Evolutionary conservation across 495 filamentous ascomycete genomes (phyloP).

Genomic region (Penicilliopsis zonata): DNA sequence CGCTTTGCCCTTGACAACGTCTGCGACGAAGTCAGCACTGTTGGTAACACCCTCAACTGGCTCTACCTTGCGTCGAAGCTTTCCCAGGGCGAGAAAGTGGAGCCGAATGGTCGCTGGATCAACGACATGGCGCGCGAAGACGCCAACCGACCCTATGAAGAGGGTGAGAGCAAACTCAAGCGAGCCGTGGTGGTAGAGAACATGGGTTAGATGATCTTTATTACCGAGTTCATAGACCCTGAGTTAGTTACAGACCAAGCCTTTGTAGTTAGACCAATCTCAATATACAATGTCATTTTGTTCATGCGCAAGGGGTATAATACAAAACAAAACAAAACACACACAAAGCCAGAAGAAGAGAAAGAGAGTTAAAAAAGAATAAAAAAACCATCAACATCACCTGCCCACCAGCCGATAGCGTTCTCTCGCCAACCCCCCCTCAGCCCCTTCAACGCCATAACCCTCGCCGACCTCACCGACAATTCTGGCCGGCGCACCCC

Average conservation of each 20-base stretch:
- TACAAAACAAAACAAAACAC: background rate
- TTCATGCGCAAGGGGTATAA: no score
- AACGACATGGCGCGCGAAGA: slow-evolving; percentile 67
- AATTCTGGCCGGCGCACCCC: slow-evolving; percentile 66
- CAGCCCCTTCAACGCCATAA: slow-evolving; percentile 43
- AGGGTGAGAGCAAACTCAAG: slow-evolving; percentile 50
- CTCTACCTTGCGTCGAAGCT: slow-evolving; percentile 61
- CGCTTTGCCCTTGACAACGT: slow-evolving; percentile 52
- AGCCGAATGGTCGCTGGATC: slow-evolving; percentile 52
- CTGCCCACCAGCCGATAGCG: slow-evolving; percentile 31
- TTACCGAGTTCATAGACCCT: no score
- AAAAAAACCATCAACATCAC: slow-evolving; percentile 8
- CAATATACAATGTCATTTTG: no score
- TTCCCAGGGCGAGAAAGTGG: slow-evolving; percentile 32
- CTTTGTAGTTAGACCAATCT: no score
- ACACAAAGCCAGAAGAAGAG: background rate
- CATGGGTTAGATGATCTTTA: slow-evolving; percentile 19
- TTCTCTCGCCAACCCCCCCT: slow-evolving; percentile 34
- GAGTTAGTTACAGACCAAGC: no score
- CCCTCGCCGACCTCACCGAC: slow-evolving; percentile 82
- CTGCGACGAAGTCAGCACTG: slow-evolving; percentile 74
- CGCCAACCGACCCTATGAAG: slow-evolving; percentile 43
- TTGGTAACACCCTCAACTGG: slow-evolving; percentile 70
- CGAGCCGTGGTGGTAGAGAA: slow-evolving; percentile 20
- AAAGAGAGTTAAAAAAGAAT: slow-evolving; percentile 1